phyloP scores from a whole-genome alignment of 257 asterid species.

The Salvia rosmarinus region DNA sequence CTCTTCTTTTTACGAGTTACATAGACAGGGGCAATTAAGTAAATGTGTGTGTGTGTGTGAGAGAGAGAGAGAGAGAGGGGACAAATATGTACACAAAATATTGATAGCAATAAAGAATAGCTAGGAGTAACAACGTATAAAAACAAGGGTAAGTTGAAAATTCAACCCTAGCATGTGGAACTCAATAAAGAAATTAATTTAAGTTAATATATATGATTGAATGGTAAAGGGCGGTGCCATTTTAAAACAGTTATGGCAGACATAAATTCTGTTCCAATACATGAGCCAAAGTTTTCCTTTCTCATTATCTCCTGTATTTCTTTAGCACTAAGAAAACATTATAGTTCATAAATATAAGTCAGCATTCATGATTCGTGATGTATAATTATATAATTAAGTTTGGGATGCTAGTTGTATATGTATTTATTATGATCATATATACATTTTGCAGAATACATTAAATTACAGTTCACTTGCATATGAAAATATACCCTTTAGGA shows the following conservation, averaged over 20 bases:
- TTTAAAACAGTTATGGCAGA: conserved; percentile 1
- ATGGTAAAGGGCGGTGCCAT: conserved; percentile 35
- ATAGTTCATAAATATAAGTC: not conserved
- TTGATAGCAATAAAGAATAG: not conserved
- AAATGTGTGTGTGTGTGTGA: too few relatives aligned
- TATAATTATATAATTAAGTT: not conserved
- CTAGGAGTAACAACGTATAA: conserved; percentile 18
- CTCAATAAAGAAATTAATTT: conserved; percentile 14
- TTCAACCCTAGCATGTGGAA: conserved; percentile 66
- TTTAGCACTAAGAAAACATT: not conserved
- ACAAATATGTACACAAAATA: not conserved
- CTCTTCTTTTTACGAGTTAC: too few relatives aligned
- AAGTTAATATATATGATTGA: not conserved
- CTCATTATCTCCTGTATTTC: not conserved
- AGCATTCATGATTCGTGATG: not conserved
- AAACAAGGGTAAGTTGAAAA: conserved; percentile 45
- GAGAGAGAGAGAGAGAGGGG: conserved; percentile 4
- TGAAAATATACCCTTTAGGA: not conserved
- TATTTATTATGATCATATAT: too few relatives aligned
- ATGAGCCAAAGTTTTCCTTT: not conserved
- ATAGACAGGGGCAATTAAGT: not conserved
- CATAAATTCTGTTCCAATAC: conserved; percentile 23
- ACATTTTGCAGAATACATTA: not conserved
- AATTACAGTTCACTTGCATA: not conserved
- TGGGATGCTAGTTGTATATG: not conserved